Evolutionary conservation across 2,329 filamentous ascomycete genomes (phyloP).

Genomic region (Cladobotryum protrusum): DNA sequence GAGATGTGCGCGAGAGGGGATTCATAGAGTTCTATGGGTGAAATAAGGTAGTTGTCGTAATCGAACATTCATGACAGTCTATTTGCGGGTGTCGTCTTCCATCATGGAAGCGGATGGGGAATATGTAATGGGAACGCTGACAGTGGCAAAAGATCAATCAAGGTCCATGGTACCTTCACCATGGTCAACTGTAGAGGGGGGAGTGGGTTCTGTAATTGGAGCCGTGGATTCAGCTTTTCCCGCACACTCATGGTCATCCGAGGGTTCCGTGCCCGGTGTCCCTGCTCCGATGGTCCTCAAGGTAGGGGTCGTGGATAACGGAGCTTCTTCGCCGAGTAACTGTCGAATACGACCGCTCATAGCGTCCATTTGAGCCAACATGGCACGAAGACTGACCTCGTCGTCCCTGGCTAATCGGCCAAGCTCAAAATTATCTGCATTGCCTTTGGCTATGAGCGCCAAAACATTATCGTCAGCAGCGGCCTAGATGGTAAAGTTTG

Average conservation of each 20-base stretch:
- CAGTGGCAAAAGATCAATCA: conserved; percentile 23
- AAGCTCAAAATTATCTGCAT: conserved; percentile 35
- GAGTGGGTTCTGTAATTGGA: conserved; percentile 33
- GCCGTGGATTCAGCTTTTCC: conserved; percentile 25
- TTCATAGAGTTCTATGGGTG: conserved; percentile 6
- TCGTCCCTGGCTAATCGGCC: conserved; percentile 38
- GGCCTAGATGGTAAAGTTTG: conserved; percentile 28
- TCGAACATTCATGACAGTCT: conserved; percentile 11
- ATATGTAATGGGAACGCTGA: neutral
- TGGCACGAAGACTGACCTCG: conserved; percentile 39
- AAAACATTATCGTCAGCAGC: conserved; percentile 40
- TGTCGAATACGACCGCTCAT: conserved; percentile 37
- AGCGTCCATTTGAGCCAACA: conserved; percentile 42
- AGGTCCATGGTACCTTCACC: conserved; percentile 35
- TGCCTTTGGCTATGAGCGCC: conserved; percentile 43
- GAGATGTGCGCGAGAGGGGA: neutral
- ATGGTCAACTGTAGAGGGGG: conserved; percentile 34
- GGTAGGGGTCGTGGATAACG: conserved; percentile 14
- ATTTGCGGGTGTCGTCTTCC: conserved; percentile 4
- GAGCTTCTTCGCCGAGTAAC: conserved; percentile 30
- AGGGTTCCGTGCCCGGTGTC: conserved; percentile 22
- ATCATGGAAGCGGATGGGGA: neutral
- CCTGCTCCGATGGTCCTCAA: conserved; percentile 17
- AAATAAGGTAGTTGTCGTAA: conserved; percentile 1
- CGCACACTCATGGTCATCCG: conserved; percentile 13